Percentiles rank a stretch among this genome's conserved stretches.
Conservation (phyloP, 2,329 filamentous ascomycete genomes). For the Fusarium piperis region DNA sequence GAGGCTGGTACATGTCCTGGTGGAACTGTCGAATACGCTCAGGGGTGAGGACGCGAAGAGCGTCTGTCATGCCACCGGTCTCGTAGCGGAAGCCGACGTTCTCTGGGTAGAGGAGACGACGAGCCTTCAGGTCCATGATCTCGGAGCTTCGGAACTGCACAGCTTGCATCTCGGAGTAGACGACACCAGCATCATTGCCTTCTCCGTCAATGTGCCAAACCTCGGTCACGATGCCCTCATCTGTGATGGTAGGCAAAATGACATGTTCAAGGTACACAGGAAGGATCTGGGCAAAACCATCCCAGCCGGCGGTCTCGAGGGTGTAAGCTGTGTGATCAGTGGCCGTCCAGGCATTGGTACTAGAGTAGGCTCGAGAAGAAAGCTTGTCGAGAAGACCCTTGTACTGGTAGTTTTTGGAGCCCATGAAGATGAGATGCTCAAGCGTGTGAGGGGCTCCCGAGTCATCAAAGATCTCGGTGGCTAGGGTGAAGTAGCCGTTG, state of each 20-base stretch:
- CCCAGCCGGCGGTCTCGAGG: slow-evolving; percentile 94
- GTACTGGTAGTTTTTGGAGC: slow-evolving; percentile 91
- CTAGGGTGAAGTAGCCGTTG: slow-evolving; percentile 92
- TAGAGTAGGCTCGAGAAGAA: slow-evolving; percentile 90
- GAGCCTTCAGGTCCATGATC: slow-evolving; percentile 86
- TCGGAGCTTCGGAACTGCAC: slow-evolving; percentile 86
- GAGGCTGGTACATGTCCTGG: slow-evolving; percentile 96
- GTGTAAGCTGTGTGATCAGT: slow-evolving; percentile 98
- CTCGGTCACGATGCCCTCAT: slow-evolving; percentile 93
- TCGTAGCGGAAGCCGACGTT: slow-evolving; percentile 95
- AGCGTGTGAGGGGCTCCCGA: slow-evolving; percentile 90
- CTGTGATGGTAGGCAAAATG: slow-evolving; percentile 88
- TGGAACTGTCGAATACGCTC: slow-evolving; percentile 96
- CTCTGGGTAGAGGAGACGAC: slow-evolving; percentile 85
- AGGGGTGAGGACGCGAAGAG: slow-evolving; percentile 83
- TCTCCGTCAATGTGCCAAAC: slow-evolving; percentile 95
- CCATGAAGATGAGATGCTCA: slow-evolving; percentile 88
- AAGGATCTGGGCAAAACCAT: slow-evolving; percentile 92
- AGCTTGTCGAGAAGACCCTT: slow-evolving; percentile 96
- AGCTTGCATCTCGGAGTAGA: slow-evolving; percentile 99
- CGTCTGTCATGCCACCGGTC: slow-evolving; percentile 97
- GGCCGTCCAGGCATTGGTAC: slow-evolving; percentile 96
- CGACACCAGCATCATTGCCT: slow-evolving; percentile 94
- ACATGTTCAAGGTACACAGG: slow-evolving; percentile 97
- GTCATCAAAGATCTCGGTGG: slow-evolving; percentile 97